Evolutionary conservation across 2,329 filamentous ascomycete genomes (phyloP), one percentile per base, ranked within the genome.

Genomic region (Ambrosiella xylebori): DNA sequence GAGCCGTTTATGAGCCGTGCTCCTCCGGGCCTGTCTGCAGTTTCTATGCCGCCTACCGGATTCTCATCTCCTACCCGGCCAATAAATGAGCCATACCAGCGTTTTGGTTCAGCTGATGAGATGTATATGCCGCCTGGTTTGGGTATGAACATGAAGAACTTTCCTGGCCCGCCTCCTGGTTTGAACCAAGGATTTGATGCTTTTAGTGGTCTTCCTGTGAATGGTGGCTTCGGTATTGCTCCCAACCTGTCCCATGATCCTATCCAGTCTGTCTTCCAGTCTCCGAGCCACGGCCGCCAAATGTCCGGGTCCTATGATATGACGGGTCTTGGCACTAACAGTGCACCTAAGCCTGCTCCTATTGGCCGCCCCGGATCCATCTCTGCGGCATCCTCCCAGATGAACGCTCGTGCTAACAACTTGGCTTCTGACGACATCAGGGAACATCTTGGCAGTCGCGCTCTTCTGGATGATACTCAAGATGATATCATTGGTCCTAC

Each of bases 371-470:
- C 93, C 0, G 83, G 84, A 13, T 95, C 89, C 67, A 80, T 80
- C 27, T 51, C 47, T 35, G 47, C 47, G 9, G 27, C 47, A 76
- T 76, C 13, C 13, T 11, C 47, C 35, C 19, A 51, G 2, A 35
- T 36, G 27, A 9, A 11, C 2, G 11, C 11, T 12, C 39, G 47
- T 36, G 47, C 19, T n/a, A 51, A 51, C 47, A 11, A 51, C 75
- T 78, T 38, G 17, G 8, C 15, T 17, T 38, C 35, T 39, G 73
- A 88, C 17, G 88, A 91, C 58, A 80, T 87, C 57, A 85, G 82
- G 62, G 80, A 84, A 61, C 89, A 93, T 64, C 76, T 98, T 35
- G 93, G 93, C 11, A 97, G 91, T 69, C 90, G 88, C 64, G 93
- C 90, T 11, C 74, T 98, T 11, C 74, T 97, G 52, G 84, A 84